Evolutionary conservation across 2,329 filamentous ascomycete genomes (phyloP).

Genomic region (Periconia sp.): DNA sequence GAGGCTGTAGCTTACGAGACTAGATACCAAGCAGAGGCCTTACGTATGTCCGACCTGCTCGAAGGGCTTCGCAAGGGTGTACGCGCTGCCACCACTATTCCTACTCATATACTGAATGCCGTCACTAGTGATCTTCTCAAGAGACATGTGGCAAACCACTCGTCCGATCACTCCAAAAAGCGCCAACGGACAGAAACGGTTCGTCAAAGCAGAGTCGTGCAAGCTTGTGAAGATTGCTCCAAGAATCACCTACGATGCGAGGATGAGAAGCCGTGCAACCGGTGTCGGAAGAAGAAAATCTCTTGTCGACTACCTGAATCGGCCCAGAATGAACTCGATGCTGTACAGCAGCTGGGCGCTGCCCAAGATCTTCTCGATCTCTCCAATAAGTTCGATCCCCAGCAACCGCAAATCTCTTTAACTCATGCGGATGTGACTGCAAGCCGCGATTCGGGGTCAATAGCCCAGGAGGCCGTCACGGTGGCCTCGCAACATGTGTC

Average conservation of each 20-base stretch:
- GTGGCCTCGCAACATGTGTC: neutral
- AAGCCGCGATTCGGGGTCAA: neutral
- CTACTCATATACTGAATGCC: slow-evolving; percentile 3
- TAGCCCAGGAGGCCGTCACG: neutral
- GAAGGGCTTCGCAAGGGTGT: slow-evolving; percentile 55
- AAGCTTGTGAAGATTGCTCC: slow-evolving; percentile 60
- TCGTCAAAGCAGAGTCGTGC: slow-evolving; percentile 39
- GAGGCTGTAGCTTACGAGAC: no score
- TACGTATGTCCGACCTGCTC: slow-evolving; percentile 54
- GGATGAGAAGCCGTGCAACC: slow-evolving; percentile 60
- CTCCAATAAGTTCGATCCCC: slow-evolving; percentile 30
- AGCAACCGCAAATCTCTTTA: no score
- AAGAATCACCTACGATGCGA: slow-evolving; percentile 60
- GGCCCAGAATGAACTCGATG: slow-evolving; percentile 18
- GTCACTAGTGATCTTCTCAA: slow-evolving; percentile 55
- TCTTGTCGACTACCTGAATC: slow-evolving; percentile 44
- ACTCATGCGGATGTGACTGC: no score
- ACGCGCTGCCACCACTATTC: slow-evolving; percentile 11
- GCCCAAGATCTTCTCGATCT: slow-evolving; percentile 38
- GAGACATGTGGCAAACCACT: slow-evolving; percentile 56
- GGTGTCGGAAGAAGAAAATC: slow-evolving; percentile 58
- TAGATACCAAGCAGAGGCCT: slow-evolving; percentile 52
- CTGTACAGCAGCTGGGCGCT: slow-evolving; percentile 33
- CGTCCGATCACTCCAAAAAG: slow-evolving; percentile 41
- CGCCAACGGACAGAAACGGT: slow-evolving; percentile 30